Evolutionary conservation across 768 basidiomycete genomes (phyloP).

Genomic region (Melanogaster broomeanus): DNA sequence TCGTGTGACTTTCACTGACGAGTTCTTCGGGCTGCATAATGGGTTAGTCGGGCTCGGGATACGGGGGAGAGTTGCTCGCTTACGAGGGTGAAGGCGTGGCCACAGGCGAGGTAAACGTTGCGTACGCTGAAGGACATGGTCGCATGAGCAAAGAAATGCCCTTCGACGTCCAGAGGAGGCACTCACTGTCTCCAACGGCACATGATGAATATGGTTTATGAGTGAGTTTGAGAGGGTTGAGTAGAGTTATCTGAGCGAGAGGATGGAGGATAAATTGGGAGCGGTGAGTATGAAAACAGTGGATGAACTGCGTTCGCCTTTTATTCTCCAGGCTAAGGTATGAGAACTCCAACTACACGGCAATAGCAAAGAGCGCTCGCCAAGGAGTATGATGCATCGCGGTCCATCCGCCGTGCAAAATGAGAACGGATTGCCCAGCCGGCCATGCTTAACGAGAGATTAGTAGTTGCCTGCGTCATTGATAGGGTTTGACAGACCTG

Average conservation of each 20-base stretch:
- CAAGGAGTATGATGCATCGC: constrained; percentile 20
- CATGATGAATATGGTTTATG: constrained; percentile 35
- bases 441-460: constrained; percentile 26
- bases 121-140: constrained; percentile 37
- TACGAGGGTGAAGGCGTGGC: constrained; percentile 47
- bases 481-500: constrained; percentile 37
- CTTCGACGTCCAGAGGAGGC: background rate
- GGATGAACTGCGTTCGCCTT: constrained; percentile 18
- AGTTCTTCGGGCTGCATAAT: constrained; percentile 39
- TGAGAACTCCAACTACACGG: constrained; percentile 24
- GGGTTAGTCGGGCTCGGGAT: constrained; percentile 6
- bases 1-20: constrained; percentile 15
- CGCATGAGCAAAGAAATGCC: constrained; percentile 1
- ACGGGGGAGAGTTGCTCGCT: constrained; percentile 9
- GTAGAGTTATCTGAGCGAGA: constrained; percentile 4
- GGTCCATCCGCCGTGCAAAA: constrained; percentile 23
- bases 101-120: constrained; percentile 49
- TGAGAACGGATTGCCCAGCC: constrained; percentile 31
- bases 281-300: constrained; percentile 9
- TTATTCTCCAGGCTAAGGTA: constrained; percentile 26
- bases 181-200: constrained; percentile 59
- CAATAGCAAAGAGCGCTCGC: constrained; percentile 18
- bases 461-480: constrained; percentile 32
- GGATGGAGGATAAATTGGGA: constrained; percentile 7
- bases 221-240: background rate